Percentiles rank a stretch among this genome's conserved stretches.
phyloP scores from a whole-genome alignment of 495 filamentous ascomycete genomes.

The Hyaloscypha bicolor region DNA sequence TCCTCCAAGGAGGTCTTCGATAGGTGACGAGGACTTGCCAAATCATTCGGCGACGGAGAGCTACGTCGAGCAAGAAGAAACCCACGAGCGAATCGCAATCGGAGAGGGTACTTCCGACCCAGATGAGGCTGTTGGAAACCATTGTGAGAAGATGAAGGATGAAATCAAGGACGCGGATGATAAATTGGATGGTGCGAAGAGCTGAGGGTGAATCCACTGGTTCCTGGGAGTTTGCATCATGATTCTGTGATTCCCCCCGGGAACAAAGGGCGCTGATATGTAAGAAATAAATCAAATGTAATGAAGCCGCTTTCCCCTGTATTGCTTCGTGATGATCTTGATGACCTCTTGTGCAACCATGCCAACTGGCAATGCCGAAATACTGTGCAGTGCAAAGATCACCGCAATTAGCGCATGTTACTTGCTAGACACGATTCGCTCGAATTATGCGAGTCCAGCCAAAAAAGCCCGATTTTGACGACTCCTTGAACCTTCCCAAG shows the following conservation, averaged over 20 bases:
- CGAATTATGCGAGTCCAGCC: neutral
- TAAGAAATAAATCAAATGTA: neutral
- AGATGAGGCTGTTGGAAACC: neutral
- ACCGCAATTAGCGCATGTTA: too few species aligned
- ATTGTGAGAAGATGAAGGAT: neutral
- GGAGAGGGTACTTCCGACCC: neutral
- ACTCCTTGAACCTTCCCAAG: neutral
- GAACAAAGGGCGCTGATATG: neutral
- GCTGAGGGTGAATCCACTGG: too few species aligned
- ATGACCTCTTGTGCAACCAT: too few species aligned
- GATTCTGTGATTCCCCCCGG: too few species aligned
- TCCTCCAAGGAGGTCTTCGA: neutral
- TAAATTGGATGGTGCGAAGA: neutral
- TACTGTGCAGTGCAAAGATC: too few species aligned
- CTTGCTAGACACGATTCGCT: neutral
- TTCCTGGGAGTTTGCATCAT: too few species aligned
- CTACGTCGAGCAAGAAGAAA: neutral
- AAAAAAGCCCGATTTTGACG: neutral
- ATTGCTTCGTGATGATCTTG: neutral
- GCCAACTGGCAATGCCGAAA: too few species aligned
- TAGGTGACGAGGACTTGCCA: neutral
- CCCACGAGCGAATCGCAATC: neutral
- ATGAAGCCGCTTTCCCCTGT: neutral
- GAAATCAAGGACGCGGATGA: neutral
- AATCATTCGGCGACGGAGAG: neutral